Evolutionary conservation across 1,139 yeast species (phyloP), one percentile per base, ranked within the genome.

Genomic region (Lodderomyces beijingensis): DNA sequence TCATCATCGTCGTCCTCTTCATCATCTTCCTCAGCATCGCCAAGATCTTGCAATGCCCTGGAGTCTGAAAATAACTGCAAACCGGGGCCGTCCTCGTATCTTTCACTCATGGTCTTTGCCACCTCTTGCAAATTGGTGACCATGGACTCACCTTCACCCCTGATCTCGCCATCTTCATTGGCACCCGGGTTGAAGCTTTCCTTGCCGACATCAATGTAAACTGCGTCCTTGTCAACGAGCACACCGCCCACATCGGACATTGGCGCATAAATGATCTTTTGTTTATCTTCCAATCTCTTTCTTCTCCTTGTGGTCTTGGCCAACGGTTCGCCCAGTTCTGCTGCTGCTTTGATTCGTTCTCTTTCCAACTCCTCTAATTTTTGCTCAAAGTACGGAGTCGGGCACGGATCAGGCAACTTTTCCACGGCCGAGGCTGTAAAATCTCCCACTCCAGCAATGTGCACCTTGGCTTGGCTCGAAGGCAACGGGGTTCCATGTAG

Each of bases 221-320:
- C 98, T 3, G 98, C 96, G 65, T 93, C 98, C 53, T 83, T 89
- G 61, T 93, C 99, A 41, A 93, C 88, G 42, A 91, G 68, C 22
- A 93, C 94, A 52, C 99, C 99, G 36, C 97, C 97, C 16, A 91
- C 96, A 59, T 93, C 97, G 32, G 96, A 86, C 98, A 93, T 91
- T 34, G 99, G 99, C 0, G 98, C 99, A 55, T 93, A 93, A 2
- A 93, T 88, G 45, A 88, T 79, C 57, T 89, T 91, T 54, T 86
- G 94, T 47, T 83, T 86, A 53, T 93, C 98, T 47, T 91, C 97
- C 36, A 93, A 74, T 52, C 97, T 76, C 55, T 87, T 84, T 49
- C 97, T 75, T 56, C 96, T 77, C 52, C 81, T 75, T 35, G 73
- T 50, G 0, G 81, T 68, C 35, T 74, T 70, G 2, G 80, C 73